Evolutionary conservation across 805 yeast species (phyloP), one percentile per base, ranked within the genome.

Genomic region (Lipomyces sp.): DNA sequence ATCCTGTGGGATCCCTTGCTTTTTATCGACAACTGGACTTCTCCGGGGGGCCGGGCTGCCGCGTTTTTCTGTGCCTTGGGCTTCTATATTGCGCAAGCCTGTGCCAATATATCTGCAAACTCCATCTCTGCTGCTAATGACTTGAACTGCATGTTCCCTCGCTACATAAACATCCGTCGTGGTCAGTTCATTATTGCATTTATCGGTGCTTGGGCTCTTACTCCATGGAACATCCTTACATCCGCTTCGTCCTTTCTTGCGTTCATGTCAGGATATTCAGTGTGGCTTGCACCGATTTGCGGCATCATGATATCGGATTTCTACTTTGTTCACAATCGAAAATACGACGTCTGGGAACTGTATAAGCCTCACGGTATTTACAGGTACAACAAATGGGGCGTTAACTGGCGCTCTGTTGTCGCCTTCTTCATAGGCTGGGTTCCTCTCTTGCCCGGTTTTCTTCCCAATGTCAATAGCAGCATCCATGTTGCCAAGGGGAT

Each of bases 151-250:
- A 73, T 83, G 72, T 74, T 81, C 59, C 86, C 86, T 3, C 77
- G 80, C 53, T 83, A 75, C 74, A 71, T 83, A 66, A 83, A 78
- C 75, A 90, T 91, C 73, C 82, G 96, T 76, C 84, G 97, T 76
- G 71, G 71, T 13, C 70, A 66, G 76, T 89, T 84, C 76, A 78
- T 92, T 60, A 89, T 95, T 79, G 95, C 96, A 0, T 77, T 81
- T 13, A 76, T 90, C 60, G 90, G 92, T 0, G 82, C 87, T 67
- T 84, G 86, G 64, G 86, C 90, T 69, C 87, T 76, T 45, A 78
- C 92, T 75, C 97, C 97, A 55, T 91, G 97, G 97, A 84, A 90
- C 73, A 84, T 91, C 75, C 81, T 87, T 75, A 81, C 89, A 3
- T 81, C 90, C 3, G 85, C 92, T 0, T 86, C 87, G 45, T 87